Evolutionary conservation across 805 yeast species (phyloP).

Genomic region (Metschnikowia koreensis): DNA sequence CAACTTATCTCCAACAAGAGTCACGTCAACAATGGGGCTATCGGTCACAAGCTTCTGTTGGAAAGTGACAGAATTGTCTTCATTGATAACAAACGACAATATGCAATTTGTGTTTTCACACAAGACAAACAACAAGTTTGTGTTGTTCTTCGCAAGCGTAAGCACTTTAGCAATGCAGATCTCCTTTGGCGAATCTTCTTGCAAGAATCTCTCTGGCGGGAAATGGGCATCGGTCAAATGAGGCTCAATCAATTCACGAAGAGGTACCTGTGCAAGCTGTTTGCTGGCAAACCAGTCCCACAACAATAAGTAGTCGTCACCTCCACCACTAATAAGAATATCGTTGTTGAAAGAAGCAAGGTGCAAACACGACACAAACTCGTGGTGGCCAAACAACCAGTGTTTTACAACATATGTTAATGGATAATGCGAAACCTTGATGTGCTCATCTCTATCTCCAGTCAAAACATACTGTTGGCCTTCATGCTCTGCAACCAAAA

Average conservation of each 20-base stretch:
- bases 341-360: slow-evolving; percentile 51
- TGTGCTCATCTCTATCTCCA: slow-evolving; percentile 95
- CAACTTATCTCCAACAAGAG: slow-evolving; percentile 18
- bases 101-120: slow-evolving; percentile 52
- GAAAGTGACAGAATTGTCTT: slow-evolving; percentile 26
- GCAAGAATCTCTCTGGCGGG: slow-evolving; percentile 64
- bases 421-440: slow-evolving; percentile 79
- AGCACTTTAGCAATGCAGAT: slow-evolving; percentile 48
- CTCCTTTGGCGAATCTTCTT: slow-evolving; percentile 50
- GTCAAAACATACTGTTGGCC: slow-evolving; percentile 62
- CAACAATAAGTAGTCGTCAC: slow-evolving; percentile 67
- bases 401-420: slow-evolving; percentile 72
- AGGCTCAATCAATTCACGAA: slow-evolving; percentile 38
- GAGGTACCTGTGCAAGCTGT: slow-evolving; percentile 48
- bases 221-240: slow-evolving; percentile 56
- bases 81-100: slow-evolving; percentile 33
- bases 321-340: slow-evolving; percentile 81
- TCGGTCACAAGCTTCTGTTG: slow-evolving; percentile 29
- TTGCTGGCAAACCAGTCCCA: slow-evolving; percentile 74
- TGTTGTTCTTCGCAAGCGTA: slow-evolving; percentile 24
- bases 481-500: slow-evolving; percentile 41
- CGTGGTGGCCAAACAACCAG: slow-evolving; percentile 83
- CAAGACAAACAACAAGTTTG: slow-evolving; percentile 40
- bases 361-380: slow-evolving; percentile 70
- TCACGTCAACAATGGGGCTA: slow-evolving; percentile 29